Conservation (phyloP, 768 basidiomycete genomes). For the Phylloporus sp. region DNA sequence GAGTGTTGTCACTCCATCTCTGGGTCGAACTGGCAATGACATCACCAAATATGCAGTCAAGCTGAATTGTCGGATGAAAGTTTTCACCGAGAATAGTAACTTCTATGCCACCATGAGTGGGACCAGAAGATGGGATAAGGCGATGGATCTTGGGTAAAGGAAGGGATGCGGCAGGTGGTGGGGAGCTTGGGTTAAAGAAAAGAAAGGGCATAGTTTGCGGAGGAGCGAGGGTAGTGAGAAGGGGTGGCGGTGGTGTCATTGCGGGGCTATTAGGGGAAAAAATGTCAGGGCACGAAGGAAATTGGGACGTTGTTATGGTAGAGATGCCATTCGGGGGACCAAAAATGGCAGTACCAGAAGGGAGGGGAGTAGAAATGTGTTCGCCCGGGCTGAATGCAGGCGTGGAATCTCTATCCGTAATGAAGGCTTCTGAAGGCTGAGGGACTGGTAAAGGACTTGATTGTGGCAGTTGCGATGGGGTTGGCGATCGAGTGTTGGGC, state of each 20-base stretch:
- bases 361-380: constrained; percentile 7
- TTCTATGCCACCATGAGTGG: constrained; percentile 89
- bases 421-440: constrained; percentile 3
- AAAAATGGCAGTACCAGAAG: constrained; percentile 13
- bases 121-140: constrained; percentile 78
- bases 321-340: constrained; percentile 13
- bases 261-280: constrained; percentile 15
- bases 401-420: constrained; percentile 4
- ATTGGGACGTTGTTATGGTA: constrained; percentile 12
- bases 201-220: constrained; percentile 51
- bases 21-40: constrained; percentile 77
- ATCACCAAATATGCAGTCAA: constrained; percentile 84
- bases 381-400: constrained; percentile 7
- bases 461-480: constrained; percentile 22
- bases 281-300: constrained; percentile 16
- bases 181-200: constrained; percentile 53
- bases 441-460: constrained; percentile 11
- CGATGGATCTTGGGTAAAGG: constrained; percentile 75
- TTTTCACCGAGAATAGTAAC: constrained; percentile 91
- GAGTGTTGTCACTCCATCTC: constrained; percentile 87
- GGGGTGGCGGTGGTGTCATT: constrained; percentile 17
- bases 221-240: constrained; percentile 18
- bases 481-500: constrained; percentile 30
- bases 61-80: constrained; percentile 68
- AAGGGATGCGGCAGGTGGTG: constrained; percentile 42